Base-by-base conservation (phyloP, 441 rosid genomes). In the Isatis lusitanica region DNA sequence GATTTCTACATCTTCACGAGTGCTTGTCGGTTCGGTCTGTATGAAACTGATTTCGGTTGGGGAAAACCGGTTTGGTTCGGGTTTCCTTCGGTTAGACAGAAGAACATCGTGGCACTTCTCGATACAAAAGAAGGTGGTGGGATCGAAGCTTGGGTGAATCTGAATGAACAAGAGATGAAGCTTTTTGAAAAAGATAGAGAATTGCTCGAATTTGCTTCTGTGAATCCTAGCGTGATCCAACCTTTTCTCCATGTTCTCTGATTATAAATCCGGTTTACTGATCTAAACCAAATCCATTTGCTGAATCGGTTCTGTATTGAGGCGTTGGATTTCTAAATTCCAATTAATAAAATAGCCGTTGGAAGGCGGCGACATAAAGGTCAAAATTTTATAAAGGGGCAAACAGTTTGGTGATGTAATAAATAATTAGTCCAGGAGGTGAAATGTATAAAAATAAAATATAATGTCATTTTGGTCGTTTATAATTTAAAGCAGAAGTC, bases 101-200 rank as follows among this genome's bases (percentile, higher is more conserved):
- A 70, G 78, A 82, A 80, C 48, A 51, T 68, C 2, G 57, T 80
- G 38, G 9, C 74, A 43, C 36, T 82, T 70, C 35, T 81, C 2
- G 84, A 80, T 36, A 66, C 83, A 0, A 73, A 53, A n/a, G 76
- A 61, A 3, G 79, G 58, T 2, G 73, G 74, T n/a, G 84, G 82
- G 3, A 66, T 86, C 13, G 95, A 85, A 73, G 88, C 73, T 12
- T 81, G 86, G 87, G 82, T 79, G 70, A 74, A 58, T 70, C 21
- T 79, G 24, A 50, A 75, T 60, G 79, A 74, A 62, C 55, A 66
- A 70, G 82, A 79, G 73, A 79, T 79, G 79, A 66, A 70, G 28
- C 26, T 65, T 28, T 74, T 74, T 31, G 79, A 79, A 59, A 5
- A 74, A 44, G 82, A 79, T 47, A 12, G 35, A 8, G 79, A 66